These are phyloP conservation scores for Iris macrosiphon DNA, from an alignment of 106 monocot species.

Conservation along the genomic window DNA sequence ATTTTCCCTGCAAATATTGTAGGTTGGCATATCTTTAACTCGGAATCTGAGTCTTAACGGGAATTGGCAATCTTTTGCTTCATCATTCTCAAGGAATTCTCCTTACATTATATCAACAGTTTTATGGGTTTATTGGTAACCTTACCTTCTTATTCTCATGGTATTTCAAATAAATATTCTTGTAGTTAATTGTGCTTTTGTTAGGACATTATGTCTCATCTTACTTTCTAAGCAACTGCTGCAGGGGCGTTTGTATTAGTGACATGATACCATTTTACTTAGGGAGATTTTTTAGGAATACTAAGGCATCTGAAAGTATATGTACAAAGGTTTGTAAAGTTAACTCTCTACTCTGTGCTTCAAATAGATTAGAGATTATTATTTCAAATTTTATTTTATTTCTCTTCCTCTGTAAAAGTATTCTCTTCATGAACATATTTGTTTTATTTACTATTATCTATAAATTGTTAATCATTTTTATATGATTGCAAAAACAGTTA, in stretches of 20 bases:
- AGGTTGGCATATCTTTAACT: slow-evolving; percentile 89
- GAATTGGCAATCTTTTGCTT: slow-evolving; percentile 54
- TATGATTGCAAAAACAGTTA: slow-evolving; percentile 28
- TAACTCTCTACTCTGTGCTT: no score
- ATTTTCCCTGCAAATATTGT: slow-evolving; percentile 9
- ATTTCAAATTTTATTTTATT: no score
- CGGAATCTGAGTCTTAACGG: slow-evolving; percentile 60
- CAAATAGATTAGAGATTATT: no score
- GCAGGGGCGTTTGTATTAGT: slow-evolving; percentile 95
- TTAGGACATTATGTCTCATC: no score
- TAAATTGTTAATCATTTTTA: not conserved
- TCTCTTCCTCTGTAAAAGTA: not conserved
- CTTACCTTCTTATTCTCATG: not conserved
- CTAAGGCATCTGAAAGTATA: slow-evolving; percentile 69
- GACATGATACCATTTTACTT: slow-evolving; percentile 93
- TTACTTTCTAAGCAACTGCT: not conserved
- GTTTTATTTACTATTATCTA: not conserved
- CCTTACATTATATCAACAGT: slow-evolving; percentile 67
- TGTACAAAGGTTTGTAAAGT: slow-evolving; percentile 56
- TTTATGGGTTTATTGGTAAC: slow-evolving; percentile 86
- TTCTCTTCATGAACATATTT: no score
- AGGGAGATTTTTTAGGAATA: slow-evolving; percentile 63
- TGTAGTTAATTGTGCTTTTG: no score
- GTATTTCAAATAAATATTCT: no score
- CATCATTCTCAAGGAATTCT: slow-evolving; percentile 66